Conservation (phyloP, 83 land plant genomes). For the Picea mariana region DNA sequence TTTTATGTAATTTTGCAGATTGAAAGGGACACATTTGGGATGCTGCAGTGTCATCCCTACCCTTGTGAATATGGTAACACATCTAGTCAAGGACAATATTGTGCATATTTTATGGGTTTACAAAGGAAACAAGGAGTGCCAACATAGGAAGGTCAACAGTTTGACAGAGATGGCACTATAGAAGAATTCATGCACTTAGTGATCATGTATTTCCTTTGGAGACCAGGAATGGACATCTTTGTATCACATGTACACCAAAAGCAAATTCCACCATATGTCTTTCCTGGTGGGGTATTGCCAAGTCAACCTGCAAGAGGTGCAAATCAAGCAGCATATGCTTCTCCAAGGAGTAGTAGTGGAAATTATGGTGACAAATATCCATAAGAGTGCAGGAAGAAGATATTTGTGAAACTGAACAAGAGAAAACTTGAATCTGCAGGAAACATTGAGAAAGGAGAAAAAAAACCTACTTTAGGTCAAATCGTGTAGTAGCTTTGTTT, state of each 20-base stretch:
- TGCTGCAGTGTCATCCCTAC: slow-evolving; percentile 83
- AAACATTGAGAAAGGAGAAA: neutral
- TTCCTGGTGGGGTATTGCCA: slow-evolving; percentile 54
- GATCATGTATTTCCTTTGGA: slow-evolving; percentile 60
- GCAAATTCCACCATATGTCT: slow-evolving; percentile 72
- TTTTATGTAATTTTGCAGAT: too few relatives aligned
- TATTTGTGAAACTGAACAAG: neutral
- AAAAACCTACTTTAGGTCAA: slow-evolving; percentile 12
- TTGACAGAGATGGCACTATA: slow-evolving; percentile 83
- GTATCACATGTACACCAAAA: slow-evolving; percentile 78
- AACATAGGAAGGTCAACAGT: slow-evolving; percentile 65
- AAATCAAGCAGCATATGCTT: neutral
- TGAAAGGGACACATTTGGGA: slow-evolving; percentile 77
- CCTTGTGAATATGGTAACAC: slow-evolving; percentile 67
- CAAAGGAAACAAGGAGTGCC: slow-evolving; percentile 70
- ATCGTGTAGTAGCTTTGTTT: neutral
- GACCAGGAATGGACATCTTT: slow-evolving; percentile 79
- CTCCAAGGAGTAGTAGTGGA: neutral
- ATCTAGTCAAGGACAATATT: slow-evolving; percentile 48
- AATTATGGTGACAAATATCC: slow-evolving; percentile 10
- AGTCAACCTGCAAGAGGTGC: slow-evolving; percentile 2
- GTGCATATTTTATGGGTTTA: slow-evolving; percentile 87
- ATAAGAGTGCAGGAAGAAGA: neutral
- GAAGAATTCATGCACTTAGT: slow-evolving; percentile 79
- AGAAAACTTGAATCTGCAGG: slow-evolving; percentile 3